Evolutionary conservation across 2,329 filamentous ascomycete genomes (phyloP), one percentile per base, ranked within the genome.

Genomic region (Penicillium vulpinum): DNA sequence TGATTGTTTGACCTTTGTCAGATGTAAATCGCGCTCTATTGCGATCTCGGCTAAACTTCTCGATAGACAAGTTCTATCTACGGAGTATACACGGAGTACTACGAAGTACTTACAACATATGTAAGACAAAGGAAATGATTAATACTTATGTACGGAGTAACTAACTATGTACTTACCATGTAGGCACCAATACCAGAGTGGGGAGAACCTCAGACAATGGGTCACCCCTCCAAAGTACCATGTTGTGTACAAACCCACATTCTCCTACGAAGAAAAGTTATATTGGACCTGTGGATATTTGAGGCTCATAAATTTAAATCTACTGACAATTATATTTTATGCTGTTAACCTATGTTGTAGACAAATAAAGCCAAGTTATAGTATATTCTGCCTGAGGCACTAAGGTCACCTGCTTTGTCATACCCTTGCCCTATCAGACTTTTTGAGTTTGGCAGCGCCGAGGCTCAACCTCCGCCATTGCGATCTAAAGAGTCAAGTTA

Each of bases 401-500:
- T 5, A 4, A 24, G 13, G 28, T 61, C 58, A 61, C 58, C 26
- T 62, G 60, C 33, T 38, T 18, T 24, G n/a, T 11, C 33, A 24
- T 51, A 45, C 60, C 60, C 61, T 62, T 58, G 31, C 61, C 60
- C 60, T 62, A 59, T 51, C 40, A 39, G 45, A 51, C 58, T 38
- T 52, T 58, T 60, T 56, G 48, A 52, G 48, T 22, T 41, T 40
- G 47, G 16, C 40, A 47, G 50, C 47, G 54, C 59, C 54, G 60
- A 60, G 54, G 62, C 53, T 62, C 49, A 61, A 61, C 57, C 61
- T 63, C 61, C 62, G 61, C 61, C 55, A 45, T 24, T 41, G 35
- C 47, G 51, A 46, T 56, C 43, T 51, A 51, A 51, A 60, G 50
- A 47, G 47, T 56, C 40, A 38, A 52, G 29, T 26, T 45, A 51